Evolutionary conservation across 139 green algal species (phyloP), one percentile per base, ranked within the genome.

Genomic region (Chlamydomonas sp.): DNA sequence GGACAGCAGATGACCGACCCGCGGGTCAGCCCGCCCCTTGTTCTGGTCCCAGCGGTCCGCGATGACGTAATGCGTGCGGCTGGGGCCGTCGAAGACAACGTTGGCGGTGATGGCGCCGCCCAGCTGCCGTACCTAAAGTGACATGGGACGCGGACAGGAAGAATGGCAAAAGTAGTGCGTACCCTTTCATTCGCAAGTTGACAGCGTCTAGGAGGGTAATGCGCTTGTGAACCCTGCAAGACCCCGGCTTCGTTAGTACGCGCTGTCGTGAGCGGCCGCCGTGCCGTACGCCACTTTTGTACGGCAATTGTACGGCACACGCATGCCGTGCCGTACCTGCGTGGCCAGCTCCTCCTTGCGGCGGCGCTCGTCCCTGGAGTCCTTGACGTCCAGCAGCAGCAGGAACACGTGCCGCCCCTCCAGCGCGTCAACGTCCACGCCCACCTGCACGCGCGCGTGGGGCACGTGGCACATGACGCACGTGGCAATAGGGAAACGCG

Each of bases 381-480:
- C 7, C 31, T 86, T 69, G 31, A 49, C 31, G 31, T 49, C 31
- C 31, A 49, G 31, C 31, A 49, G 31, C 58, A 59, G 58, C 68
- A 86, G 80, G 57, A 71, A 69, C 80, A 86, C 80, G 20, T 49
- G 69, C 59, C 68, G 68, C 2, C 68, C 80, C 0, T 18, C 68
- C 58, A 86, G 68, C 66, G 78, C 17, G 59, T 86, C 80, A 58
- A 73, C 20, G 64, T 77, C 80, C 80, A 77, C 66, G 5, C 63
- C 80, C 49, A 85, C 80, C 80, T 85, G 64, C 2, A 16, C 3
- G 57, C 4, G 57, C 0, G 77, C 14, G 6, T 16, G 15, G 31
- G 64, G 4, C 14, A 82, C 17, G 60, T 3, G 5, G 59, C 17
- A 7, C 71, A 17, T 16, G 1, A 58, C 1, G 76, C 14, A 14